These are phyloP conservation scores for Saprolegnia parasitica DNA, from an alignment of 352 stramenopile species.

Conservation along the genomic window DNA sequence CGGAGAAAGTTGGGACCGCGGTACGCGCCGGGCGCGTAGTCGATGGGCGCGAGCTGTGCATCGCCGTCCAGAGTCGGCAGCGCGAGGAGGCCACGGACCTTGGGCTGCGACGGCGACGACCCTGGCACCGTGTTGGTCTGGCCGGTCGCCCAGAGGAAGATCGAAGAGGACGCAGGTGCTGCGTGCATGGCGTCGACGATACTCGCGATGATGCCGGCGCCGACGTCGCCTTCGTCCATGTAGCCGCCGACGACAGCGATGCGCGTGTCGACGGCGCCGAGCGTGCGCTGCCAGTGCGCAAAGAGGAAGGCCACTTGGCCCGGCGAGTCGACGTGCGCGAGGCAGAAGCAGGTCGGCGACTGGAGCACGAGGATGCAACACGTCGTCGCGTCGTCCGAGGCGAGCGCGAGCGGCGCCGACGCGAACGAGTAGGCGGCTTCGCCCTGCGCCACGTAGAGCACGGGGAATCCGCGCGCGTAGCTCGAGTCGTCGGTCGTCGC, in stretches of 20 bases:
- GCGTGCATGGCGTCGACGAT: background rate
- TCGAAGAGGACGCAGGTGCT: background rate
- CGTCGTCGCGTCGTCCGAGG: slow-evolving; percentile 20
- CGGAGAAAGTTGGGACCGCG: slow-evolving; percentile 8
- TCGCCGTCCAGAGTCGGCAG: background rate
- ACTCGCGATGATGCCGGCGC: background rate
- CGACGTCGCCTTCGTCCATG: background rate
- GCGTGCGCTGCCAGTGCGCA: background rate
- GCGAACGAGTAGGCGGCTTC: slow-evolving; percentile 16
- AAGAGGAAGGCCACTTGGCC: slow-evolving; percentile 18
- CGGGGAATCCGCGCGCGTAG: background rate
- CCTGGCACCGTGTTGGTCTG: background rate
- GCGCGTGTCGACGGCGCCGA: background rate
- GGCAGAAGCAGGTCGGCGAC: background rate
- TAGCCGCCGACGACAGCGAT: slow-evolving; percentile 12
- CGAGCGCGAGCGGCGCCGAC: background rate
- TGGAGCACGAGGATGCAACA: slow-evolving; percentile 14
- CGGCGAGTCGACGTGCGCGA: slow-evolving; percentile 20
- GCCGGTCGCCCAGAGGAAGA: background rate
- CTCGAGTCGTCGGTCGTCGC: background rate
- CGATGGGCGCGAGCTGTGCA: background rate
- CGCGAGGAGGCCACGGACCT: background rate
- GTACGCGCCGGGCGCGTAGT: slow-evolving; percentile 7
- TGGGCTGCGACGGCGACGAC: background rate
- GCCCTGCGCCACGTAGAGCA: slow-evolving; percentile 17